A percentile compares a stretch with the other conserved stretches of the same genome.
phyloP scores from a whole-genome alignment of 2,329 filamentous ascomycete species.

The Metarhizium sp. region DNA sequence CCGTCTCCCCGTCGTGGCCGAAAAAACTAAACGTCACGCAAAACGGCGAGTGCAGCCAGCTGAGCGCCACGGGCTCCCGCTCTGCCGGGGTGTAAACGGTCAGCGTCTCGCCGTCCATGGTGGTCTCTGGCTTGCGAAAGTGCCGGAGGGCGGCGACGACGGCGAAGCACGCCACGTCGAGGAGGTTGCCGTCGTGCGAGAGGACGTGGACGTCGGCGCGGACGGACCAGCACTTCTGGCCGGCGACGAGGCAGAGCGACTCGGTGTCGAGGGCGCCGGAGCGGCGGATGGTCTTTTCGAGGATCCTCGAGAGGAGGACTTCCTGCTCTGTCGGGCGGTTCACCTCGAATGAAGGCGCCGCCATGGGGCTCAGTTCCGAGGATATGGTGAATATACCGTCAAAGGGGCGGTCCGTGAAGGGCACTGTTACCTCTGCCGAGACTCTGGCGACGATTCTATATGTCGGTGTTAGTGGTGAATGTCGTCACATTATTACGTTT shows the following conservation, averaged over 20 bases:
- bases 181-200: slow-evolving; percentile 81
- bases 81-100: slow-evolving; percentile 79
- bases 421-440: slow-evolving; percentile 79
- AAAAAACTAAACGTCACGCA: slow-evolving; percentile 88
- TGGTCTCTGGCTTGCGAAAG: slow-evolving; percentile 83
- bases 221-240: slow-evolving; percentile 83
- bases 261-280: slow-evolving; percentile 92
- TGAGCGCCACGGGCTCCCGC: slow-evolving; percentile 80
- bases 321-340: slow-evolving; percentile 78
- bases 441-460: slow-evolving; percentile 72
- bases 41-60: slow-evolving; percentile 85
- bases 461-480: neutral
- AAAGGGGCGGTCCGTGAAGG: slow-evolving; percentile 81
- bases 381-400: slow-evolving; percentile 92
- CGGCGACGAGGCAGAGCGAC: slow-evolving; percentile 86
- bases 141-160: slow-evolving; percentile 83
- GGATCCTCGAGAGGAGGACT: slow-evolving; percentile 72
- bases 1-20: slow-evolving; percentile 43
- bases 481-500: neutral
- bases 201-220: slow-evolving; percentile 88
- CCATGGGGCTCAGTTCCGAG: slow-evolving; percentile 87
- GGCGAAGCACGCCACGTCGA: slow-evolving; percentile 78
- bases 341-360: slow-evolving; percentile 80
- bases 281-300: slow-evolving; percentile 90
- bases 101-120: slow-evolving; percentile 73